Percentiles rank a stretch among this genome's conserved stretches.
Evolutionary conservation across 148 eudicot species (phyloP).

Genomic region (Diospyros kaki): DNA sequence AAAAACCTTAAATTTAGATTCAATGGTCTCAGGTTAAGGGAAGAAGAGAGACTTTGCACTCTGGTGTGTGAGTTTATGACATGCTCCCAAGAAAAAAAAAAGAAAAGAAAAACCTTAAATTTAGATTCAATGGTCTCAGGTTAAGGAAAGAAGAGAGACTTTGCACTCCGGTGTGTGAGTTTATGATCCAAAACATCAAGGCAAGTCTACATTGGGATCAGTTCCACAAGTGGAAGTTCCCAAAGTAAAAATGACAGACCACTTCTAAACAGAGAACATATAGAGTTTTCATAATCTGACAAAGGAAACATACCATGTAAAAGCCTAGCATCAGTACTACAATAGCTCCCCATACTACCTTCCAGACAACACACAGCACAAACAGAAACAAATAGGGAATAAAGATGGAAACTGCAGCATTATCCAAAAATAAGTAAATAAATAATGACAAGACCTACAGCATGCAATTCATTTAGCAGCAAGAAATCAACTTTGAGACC

Average conservation of each 20-base stretch:
- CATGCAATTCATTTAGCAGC: not conserved
- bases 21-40: not conserved
- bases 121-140: not conserved
- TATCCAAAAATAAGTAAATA: not conserved
- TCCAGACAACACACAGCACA: not conserved
- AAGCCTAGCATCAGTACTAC: not conserved
- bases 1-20: not conserved
- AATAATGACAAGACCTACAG: not conserved
- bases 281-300: not conserved
- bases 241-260: not conserved
- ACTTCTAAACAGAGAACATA: not conserved
- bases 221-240: conserved; percentile 1
- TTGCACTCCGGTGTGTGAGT: not conserved
- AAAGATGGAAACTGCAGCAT: not conserved
- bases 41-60: not conserved
- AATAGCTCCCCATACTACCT: not conserved
- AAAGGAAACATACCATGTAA: not conserved
- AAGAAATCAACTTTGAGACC: not conserved
- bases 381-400: not conserved
- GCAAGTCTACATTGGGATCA: not conserved
- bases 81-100: too few relatives aligned
- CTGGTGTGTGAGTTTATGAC: too few relatives aligned
- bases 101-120: not conserved
- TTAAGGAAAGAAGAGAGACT: not conserved
- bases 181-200: not conserved